phyloP scores from a whole-genome alignment of 2,329 filamentous ascomycete species.

The Pseudophaeomoniella oleicola region DNA sequence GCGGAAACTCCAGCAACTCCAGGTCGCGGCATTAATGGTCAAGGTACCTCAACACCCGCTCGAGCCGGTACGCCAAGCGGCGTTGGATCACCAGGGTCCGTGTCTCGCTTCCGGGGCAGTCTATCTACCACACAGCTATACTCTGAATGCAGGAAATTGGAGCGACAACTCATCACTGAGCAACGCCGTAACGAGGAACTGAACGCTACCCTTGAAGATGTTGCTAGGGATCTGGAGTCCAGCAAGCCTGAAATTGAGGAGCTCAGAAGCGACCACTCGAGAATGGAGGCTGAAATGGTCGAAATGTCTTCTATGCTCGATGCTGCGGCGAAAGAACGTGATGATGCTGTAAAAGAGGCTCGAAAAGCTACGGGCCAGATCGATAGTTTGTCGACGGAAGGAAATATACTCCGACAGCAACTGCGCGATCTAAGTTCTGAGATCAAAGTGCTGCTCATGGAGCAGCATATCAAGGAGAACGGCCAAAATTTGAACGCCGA shows the following conservation, averaged over 20 bases:
- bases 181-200: constrained; percentile 62
- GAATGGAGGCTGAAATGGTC: constrained; percentile 64
- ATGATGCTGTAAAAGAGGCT: constrained; percentile 61
- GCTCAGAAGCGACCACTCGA: constrained; percentile 63
- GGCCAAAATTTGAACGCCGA: constrained; percentile 62
- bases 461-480: constrained; percentile 68
- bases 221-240: constrained; percentile 70
- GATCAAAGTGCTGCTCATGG: constrained; percentile 78
- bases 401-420: constrained; percentile 68
- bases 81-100: constrained; percentile 38
- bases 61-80: constrained; percentile 33
- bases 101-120: constrained; percentile 34
- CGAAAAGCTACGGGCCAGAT: constrained; percentile 67
- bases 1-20: constrained; percentile 37
- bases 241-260: constrained; percentile 83
- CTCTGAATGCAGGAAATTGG: constrained; percentile 43
- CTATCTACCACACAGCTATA: constrained; percentile 44
- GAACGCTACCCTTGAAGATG: constrained; percentile 64
- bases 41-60: constrained; percentile 31
- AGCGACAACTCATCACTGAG: constrained; percentile 60
- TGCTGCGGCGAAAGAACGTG: constrained; percentile 65
- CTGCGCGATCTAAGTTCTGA: constrained; percentile 81
- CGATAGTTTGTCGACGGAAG: constrained; percentile 46
- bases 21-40: constrained; percentile 35
- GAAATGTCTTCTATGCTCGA: constrained; percentile 77